Conservation (phyloP, 1,284 basidiomycete genomes). For the Melampsora abietis-canadensis region DNA sequence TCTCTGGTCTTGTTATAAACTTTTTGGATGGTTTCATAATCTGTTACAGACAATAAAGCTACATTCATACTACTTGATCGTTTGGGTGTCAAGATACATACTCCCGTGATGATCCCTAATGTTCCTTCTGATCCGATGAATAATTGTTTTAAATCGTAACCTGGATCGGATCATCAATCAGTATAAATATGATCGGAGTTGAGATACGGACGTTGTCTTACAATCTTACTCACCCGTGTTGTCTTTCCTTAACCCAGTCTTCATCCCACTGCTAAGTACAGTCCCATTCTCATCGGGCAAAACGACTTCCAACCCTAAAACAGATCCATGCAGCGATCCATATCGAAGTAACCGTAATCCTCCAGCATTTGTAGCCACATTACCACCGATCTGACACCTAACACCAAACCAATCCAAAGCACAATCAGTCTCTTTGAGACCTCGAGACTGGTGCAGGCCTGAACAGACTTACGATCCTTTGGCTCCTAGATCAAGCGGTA, state of each 20-base stretch:
- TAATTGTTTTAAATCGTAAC: slow-evolving; percentile 97
- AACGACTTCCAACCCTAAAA: slow-evolving; percentile 95
- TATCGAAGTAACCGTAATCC: slow-evolving; percentile 90
- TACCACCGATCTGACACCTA: slow-evolving; percentile 96
- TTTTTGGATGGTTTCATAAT: slow-evolving; percentile 60
- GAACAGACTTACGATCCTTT: slow-evolving; percentile 74
- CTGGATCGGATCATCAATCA: slow-evolving; percentile 55
- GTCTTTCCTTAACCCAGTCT: slow-evolving; percentile 74
- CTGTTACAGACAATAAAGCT: slow-evolving; percentile 60
- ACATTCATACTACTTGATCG: slow-evolving; percentile 65
- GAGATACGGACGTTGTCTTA: too few species aligned
- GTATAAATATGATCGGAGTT: not conserved
- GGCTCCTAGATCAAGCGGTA: slow-evolving; percentile 95
- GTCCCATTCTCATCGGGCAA: slow-evolving; percentile 79
- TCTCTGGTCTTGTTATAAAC: slow-evolving; percentile 61
- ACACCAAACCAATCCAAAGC: too few species aligned
- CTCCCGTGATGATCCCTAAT: slow-evolving; percentile 88
- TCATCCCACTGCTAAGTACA: slow-evolving; percentile 67
- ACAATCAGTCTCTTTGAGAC: too few species aligned
- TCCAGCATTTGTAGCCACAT: slow-evolving; percentile 95
- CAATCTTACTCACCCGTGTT: slow-evolving; percentile 73
- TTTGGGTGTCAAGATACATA: slow-evolving; percentile 91
- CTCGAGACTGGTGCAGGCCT: too few species aligned
- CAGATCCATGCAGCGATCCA: slow-evolving; percentile 89
- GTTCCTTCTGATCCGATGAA: slow-evolving; percentile 98